A percentile compares a stretch with the other conserved stretches of the same genome.
Evolutionary conservation across 2,329 filamentous ascomycete species (phyloP).

Genomic region (Sclerotinia spermophila): DNA sequence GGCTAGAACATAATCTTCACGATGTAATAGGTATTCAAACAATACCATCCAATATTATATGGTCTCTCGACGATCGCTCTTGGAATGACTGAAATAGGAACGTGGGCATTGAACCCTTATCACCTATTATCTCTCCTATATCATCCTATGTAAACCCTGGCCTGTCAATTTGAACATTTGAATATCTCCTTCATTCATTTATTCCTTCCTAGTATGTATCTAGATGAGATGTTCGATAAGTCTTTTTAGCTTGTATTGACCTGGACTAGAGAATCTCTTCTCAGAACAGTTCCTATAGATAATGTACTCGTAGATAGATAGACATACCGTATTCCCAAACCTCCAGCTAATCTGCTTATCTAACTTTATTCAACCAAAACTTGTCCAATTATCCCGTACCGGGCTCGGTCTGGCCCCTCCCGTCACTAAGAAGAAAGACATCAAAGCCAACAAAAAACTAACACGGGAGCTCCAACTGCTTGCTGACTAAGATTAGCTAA

Average conservation of each 20-base stretch:
- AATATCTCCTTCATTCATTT: background rate
- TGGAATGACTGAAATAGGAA: background rate
- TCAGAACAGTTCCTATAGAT: no score
- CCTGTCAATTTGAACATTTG: background rate
- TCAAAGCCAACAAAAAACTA: background rate
- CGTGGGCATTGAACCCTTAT: background rate
- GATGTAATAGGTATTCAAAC: background rate
- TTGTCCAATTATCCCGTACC: background rate
- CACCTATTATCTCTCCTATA: background rate
- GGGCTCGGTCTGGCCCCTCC: conserved; percentile 1
- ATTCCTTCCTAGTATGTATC: background rate
- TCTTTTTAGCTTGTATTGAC: background rate
- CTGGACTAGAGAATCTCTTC: no score
- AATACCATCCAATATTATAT: background rate
- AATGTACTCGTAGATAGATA: background rate
- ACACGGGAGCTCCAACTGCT: background rate
- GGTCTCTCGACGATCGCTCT: background rate
- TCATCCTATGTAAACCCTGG: background rate
- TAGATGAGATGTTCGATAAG: background rate
- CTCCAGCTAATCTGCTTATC: background rate
- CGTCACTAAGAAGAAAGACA: background rate
- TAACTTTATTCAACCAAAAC: background rate
- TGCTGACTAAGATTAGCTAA: conserved; percentile 17
- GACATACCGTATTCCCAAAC: background rate
- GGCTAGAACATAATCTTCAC: background rate